Conservation (phyloP, 495 filamentous ascomycete species). For the Cercophora sp. region DNA sequence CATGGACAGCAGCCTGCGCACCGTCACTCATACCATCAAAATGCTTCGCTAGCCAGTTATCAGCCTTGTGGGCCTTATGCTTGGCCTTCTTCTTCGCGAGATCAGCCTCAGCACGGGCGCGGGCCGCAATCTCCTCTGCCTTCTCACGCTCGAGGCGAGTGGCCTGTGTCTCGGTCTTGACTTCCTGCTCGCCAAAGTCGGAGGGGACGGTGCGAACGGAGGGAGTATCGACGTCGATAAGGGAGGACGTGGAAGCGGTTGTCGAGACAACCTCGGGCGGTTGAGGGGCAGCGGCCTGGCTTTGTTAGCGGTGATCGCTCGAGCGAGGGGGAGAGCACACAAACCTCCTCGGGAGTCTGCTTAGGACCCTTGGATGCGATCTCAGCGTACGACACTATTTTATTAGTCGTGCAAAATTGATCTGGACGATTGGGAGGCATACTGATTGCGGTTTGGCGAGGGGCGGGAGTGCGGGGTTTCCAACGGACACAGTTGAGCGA, state of each 20-base stretch:
- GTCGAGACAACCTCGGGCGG: constrained; percentile 58
- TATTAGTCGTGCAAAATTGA: too few species aligned
- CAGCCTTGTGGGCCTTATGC: constrained; percentile 34
- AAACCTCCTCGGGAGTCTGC: constrained; percentile 68
- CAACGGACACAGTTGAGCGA: too few species aligned
- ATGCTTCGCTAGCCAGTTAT: constrained; percentile 35
- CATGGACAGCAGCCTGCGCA: constrained; percentile 31
- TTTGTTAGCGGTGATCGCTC: constrained; percentile 13
- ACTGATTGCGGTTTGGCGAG: constrained; percentile 7
- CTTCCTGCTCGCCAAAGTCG: constrained; percentile 57
- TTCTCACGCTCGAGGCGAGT: constrained; percentile 55
- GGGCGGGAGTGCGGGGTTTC: too few species aligned
- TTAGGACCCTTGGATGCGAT: constrained; percentile 68
- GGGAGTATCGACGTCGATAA: constrained; percentile 74
- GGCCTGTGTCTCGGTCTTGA: constrained; percentile 72
- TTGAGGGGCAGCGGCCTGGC: constrained; percentile 59
- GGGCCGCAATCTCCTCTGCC: constrained; percentile 40
- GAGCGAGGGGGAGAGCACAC: constrained; percentile 14
- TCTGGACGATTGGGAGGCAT: not conserved
- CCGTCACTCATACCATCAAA: constrained; percentile 27
- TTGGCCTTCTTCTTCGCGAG: constrained; percentile 50
- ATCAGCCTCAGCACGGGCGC: constrained; percentile 43
- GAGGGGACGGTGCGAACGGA: constrained; percentile 67
- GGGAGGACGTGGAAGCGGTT: constrained; percentile 52
- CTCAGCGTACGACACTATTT: constrained; percentile 79